Conservation (phyloP, 2,329 filamentous ascomycete genomes). For the Polychaeton citri region DNA sequence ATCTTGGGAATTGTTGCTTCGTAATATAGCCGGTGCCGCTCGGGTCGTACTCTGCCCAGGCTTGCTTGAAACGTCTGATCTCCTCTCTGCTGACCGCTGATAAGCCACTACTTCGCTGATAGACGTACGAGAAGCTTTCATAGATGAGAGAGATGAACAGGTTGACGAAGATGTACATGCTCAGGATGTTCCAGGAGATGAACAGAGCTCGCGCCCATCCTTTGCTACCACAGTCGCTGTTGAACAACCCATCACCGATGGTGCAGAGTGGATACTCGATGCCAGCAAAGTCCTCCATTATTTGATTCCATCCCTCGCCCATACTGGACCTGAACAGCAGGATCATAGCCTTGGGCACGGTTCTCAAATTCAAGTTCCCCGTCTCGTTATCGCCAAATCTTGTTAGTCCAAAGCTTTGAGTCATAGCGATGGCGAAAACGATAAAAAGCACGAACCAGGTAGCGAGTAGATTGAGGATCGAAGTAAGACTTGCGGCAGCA, state of each 20-base stretch:
- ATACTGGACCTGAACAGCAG: constrained; percentile 85
- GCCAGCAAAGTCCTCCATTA: constrained; percentile 90
- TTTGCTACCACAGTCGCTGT: constrained; percentile 84
- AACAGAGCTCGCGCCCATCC: constrained; percentile 82
- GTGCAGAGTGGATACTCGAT: constrained; percentile 75
- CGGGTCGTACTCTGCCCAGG: constrained; percentile 92
- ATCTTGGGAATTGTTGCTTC: constrained; percentile 75
- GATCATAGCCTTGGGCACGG: constrained; percentile 84
- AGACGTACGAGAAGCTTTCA: constrained; percentile 98
- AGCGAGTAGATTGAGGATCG: constrained; percentile 81
- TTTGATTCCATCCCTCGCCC: constrained; percentile 89
- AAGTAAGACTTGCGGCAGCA: constrained; percentile 79
- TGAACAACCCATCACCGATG: constrained; percentile 55
- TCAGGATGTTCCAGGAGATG: constrained; percentile 95
- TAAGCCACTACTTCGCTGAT: constrained; percentile 88
- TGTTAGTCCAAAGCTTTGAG: constrained; percentile 89
- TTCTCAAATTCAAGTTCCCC: constrained; percentile 81
- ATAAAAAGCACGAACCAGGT: constrained; percentile 97
- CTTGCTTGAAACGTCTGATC: constrained; percentile 92
- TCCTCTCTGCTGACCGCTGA: constrained; percentile 85
- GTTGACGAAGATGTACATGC: constrained; percentile 99
- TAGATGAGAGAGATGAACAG: constrained; percentile 97
- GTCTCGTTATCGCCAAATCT: constrained; percentile 63
- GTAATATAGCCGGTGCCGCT: constrained; percentile 82
- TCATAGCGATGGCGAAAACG: constrained; percentile 90